A percentile compares a stretch with the other conserved stretches of the same genome.
These are phyloP conservation scores for Logfia minima DNA, from an alignment of 129 eudicot genomes.

Conservation along the genomic window DNA sequence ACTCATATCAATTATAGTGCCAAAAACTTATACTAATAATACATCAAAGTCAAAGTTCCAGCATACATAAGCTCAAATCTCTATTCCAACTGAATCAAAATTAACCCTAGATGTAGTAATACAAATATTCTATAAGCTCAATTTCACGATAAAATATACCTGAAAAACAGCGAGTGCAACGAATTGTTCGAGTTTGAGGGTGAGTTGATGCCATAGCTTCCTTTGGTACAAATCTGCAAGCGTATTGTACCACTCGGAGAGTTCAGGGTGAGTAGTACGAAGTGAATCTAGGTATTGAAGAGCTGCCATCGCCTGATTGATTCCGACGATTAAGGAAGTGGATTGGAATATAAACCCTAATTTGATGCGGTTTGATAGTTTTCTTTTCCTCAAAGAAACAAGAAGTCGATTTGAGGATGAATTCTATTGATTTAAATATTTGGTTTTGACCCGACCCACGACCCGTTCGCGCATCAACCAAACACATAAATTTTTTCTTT, in stretches of 20 bases:
- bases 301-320: conserved; percentile 59
- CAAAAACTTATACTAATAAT: neutral
- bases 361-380: conserved; percentile 23
- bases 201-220: conserved; percentile 93
- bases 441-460: conserved; percentile 29
- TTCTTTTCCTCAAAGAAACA: conserved; percentile 39
- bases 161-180: conserved; percentile 77
- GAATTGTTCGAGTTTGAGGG: conserved; percentile 85
- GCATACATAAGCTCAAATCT: conserved; percentile 26
- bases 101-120: conserved; percentile 4
- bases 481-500: neutral
- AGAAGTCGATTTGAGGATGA: conserved; percentile 27
- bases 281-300: conserved; percentile 71
- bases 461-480: neutral
- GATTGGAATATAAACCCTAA: conserved; percentile 39
- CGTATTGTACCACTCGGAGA: conserved; percentile 70
- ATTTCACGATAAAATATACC: conserved; percentile 35
- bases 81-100: conserved; percentile 22
- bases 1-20: conserved; percentile 17
- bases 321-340: neutral
- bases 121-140: neutral
- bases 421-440: conserved; percentile 7
- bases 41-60: conserved; percentile 20
- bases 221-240: conserved; percentile 90
- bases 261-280: conserved; percentile 76